Evolutionary conservation across 768 basidiomycete genomes (phyloP).

Genomic region (Phlebiopsis flavidoalba): DNA sequence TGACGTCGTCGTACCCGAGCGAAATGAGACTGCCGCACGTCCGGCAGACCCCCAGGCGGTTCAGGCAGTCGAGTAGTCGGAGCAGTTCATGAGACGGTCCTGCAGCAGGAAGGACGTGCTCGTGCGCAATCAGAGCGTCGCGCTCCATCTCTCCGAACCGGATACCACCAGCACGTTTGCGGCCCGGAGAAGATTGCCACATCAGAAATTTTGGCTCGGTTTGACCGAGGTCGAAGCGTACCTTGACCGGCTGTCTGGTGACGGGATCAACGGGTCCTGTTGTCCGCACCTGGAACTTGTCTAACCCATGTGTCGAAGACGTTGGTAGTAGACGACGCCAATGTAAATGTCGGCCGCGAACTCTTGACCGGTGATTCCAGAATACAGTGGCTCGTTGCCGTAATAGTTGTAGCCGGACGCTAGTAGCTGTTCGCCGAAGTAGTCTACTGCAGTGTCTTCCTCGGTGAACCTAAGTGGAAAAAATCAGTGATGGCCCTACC

Average conservation of each 20-base stretch:
- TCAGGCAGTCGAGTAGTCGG: conserved; percentile 99
- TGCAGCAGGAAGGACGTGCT: conserved; percentile 97
- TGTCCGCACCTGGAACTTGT: conserved; percentile 99
- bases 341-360: conserved; percentile 99
- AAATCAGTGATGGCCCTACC: conserved; percentile 6
- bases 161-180: conserved; percentile 97
- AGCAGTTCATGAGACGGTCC: conserved; percentile 99
- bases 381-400: conserved; percentile 99
- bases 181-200: conserved; percentile 46
- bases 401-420: conserved; percentile 98
- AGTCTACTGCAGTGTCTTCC: conserved; percentile 93
- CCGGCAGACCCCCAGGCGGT: conserved; percentile 97
- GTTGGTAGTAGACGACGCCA: conserved; percentile 98
- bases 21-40: conserved; percentile 95
- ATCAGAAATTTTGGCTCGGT: not conserved
- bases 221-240: conserved; percentile 27
- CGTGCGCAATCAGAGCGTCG: conserved; percentile 97
- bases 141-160: conserved; percentile 99
- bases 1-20: conserved; percentile 89
- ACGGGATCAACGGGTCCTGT: conserved; percentile 95
- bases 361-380: conserved; percentile 97
- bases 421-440: conserved; percentile 92
- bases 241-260: conserved; percentile 97
- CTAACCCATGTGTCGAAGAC: conserved; percentile 97
- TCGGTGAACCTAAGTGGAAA: conserved; percentile 73